Conservation (phyloP, 345 rosid species). For the Bretschneidera sinensis region DNA sequence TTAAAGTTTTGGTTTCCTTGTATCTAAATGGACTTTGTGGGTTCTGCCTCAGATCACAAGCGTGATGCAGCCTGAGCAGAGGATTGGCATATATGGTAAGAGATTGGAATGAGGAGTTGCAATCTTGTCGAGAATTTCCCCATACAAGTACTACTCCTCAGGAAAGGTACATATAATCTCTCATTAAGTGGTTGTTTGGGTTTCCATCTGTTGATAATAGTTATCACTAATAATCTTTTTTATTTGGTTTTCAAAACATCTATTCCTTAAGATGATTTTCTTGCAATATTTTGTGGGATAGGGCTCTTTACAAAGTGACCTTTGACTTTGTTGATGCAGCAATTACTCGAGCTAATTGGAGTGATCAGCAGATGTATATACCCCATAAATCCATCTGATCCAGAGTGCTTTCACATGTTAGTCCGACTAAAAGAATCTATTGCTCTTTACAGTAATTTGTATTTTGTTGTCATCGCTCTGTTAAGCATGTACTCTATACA, state of each 20-base stretch:
- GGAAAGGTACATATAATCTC: conserved; percentile 59
- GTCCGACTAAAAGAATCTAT: conserved; percentile 30
- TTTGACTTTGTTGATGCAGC: conserved; percentile 99
- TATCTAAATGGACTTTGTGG: neutral
- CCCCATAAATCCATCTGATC: conserved; percentile 98
- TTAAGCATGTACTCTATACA: no score
- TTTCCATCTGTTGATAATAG: neutral
- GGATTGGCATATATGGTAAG: conserved; percentile 99
- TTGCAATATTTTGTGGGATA: conserved; percentile 86
- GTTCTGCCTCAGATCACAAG: conserved; percentile 60
- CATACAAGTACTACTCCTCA: conserved; percentile 84
- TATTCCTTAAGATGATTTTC: neutral
- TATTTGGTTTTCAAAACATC: neutral
- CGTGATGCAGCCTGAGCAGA: conserved; percentile 99
- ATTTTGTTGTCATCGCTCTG: no score
- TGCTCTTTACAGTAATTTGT: no score
- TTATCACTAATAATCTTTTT: neutral
- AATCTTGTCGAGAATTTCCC: conserved; percentile 97
- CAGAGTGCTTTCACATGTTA: conserved; percentile 99
- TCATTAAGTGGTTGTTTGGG: conserved; percentile 1
- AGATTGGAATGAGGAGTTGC: conserved; percentile 99
- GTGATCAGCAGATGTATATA: conserved; percentile 96
- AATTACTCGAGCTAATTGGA: conserved; percentile 85
- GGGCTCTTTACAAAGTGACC: conserved; percentile 98
- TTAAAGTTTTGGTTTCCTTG: neutral